Conservation (phyloP, 352 stramenopile species). For the Phytopythium cucurbitacearum region DNA sequence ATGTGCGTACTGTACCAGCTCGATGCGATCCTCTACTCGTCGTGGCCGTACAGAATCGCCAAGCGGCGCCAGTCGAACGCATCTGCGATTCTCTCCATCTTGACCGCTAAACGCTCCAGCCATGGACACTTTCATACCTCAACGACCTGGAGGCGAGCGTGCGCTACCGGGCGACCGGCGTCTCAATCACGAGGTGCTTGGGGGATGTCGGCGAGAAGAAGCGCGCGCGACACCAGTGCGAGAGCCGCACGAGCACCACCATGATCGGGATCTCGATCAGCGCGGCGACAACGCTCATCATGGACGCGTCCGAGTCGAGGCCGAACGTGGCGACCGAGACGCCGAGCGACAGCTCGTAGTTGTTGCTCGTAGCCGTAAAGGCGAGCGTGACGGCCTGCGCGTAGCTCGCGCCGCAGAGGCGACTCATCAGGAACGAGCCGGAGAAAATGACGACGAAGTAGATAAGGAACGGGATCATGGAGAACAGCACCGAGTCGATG, state of each 20-base stretch:
- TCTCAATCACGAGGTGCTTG: not conserved
- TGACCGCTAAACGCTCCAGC: no score
- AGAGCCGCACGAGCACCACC: conserved; percentile 24
- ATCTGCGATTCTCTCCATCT: no score
- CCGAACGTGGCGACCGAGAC: conserved; percentile 68
- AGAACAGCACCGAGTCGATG: conserved; percentile 51
- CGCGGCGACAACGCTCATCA: conserved; percentile 41
- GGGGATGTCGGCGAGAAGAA: not conserved
- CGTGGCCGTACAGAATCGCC: no score
- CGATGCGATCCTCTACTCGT: no score
- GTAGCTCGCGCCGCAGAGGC: conserved; percentile 32
- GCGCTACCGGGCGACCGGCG: no score
- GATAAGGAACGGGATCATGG: conserved; percentile 49
- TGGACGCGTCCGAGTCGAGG: conserved; percentile 57
- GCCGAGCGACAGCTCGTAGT: conserved; percentile 75
- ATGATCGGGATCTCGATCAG: conserved; percentile 48
- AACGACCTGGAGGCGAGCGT: no score
- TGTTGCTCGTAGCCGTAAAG: conserved; percentile 86
- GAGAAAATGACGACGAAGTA: conserved; percentile 65
- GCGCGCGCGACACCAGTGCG: conserved; percentile 10
- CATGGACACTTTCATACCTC: no score
- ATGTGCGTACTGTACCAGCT: no score
- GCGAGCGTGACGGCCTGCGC: conserved; percentile 40
- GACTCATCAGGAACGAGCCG: conserved; percentile 37
- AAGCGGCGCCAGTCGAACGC: no score